Conservation (phyloP, 1,139 yeast species). For the Zygosaccharomyces sapae region DNA sequence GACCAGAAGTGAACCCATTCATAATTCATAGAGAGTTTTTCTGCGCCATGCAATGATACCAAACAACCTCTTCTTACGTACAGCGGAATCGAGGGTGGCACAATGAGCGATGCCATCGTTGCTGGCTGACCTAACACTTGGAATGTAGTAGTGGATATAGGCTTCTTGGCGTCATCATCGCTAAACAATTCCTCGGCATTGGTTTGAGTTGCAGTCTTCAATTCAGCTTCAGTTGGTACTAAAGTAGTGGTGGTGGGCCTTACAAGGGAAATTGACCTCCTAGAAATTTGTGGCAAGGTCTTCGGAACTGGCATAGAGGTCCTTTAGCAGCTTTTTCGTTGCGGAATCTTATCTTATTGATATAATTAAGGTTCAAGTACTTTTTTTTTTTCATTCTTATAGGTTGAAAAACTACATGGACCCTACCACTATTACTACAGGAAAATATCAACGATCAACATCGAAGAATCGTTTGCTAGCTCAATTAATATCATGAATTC, state of each 20-base stretch:
- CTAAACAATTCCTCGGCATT: constrained; percentile 17
- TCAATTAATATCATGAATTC: neutral
- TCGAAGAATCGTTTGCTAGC: neutral
- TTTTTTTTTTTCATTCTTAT: no score
- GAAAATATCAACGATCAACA: neutral
- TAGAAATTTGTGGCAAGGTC: neutral
- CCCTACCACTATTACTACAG: neutral
- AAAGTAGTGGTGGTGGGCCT: constrained; percentile 18
- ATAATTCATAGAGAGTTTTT: constrained; percentile 18
- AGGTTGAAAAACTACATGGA: neutral
- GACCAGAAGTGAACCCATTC: constrained; percentile 27
- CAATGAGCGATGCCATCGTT: constrained; percentile 20
- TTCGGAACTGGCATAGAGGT: neutral
- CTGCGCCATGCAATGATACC: constrained; percentile 19
- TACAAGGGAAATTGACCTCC: constrained; percentile 18
- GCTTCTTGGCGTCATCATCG: constrained; percentile 8
- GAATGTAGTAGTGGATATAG: constrained; percentile 12
- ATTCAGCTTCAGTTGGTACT: constrained; percentile 19
- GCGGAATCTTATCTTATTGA: neutral
- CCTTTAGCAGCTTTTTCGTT: neutral
- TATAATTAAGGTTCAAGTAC: neutral
- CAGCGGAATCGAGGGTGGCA: constrained; percentile 26
- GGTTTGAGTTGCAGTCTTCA: constrained; percentile 14
- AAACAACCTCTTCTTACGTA: constrained; percentile 25
- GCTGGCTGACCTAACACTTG: constrained; percentile 23